These are phyloP conservation scores for Hyphodiscus sp. DNA, from an alignment of 2,329 filamentous ascomycete genomes.

Conservation along the genomic window DNA sequence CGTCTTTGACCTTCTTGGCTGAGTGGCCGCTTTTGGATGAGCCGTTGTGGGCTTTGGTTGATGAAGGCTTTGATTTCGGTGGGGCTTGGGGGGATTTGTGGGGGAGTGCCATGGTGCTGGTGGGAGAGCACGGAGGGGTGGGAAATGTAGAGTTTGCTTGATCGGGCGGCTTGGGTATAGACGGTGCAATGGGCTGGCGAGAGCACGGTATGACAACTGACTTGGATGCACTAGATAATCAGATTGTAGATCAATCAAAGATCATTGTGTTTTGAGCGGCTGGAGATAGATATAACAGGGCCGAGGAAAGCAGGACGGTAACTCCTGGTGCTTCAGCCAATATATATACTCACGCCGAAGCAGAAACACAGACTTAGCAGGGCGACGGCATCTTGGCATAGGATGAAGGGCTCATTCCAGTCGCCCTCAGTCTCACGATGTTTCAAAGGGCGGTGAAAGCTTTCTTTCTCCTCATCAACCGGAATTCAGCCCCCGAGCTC, in stretches of 20 bases:
- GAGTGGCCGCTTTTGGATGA: not conserved
- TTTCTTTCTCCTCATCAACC: not conserved
- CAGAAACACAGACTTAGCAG: not conserved
- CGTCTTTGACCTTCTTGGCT: too few species aligned
- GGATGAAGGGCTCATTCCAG: not conserved
- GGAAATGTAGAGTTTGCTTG: too few species aligned
- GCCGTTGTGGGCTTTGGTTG: not conserved
- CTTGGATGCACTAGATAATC: too few species aligned
- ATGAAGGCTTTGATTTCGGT: not conserved
- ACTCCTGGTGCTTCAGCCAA: not conserved
- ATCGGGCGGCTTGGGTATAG: too few species aligned
- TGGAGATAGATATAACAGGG: not conserved
- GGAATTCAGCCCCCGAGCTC: not conserved
- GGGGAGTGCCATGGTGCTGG: not conserved
- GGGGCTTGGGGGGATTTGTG: not conserved
- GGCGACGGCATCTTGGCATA: not conserved
- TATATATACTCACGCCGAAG: not conserved
- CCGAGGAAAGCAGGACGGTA: not conserved
- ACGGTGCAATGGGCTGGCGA: too few species aligned
- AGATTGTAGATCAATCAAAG: too few species aligned
- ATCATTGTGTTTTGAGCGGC: not conserved
- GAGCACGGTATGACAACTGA: too few species aligned
- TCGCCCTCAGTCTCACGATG: not conserved
- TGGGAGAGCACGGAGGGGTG: not conserved
- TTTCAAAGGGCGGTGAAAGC: not conserved